These are phyloP conservation scores for Hypericum perforatum DNA, from an alignment of 345 rosid genomes.

Conservation along the genomic window DNA sequence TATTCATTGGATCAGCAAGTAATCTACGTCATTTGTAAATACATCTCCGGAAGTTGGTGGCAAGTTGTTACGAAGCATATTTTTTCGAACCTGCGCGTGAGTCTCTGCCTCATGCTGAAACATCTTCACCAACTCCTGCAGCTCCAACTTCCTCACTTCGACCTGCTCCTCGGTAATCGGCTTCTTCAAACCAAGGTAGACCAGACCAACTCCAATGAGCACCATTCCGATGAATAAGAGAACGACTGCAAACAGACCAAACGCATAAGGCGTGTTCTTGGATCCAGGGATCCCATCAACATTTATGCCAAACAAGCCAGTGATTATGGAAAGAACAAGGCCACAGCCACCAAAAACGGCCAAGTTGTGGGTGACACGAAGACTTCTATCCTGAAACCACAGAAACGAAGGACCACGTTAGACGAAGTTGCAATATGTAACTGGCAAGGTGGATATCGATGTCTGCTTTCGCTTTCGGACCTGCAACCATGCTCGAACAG, in stretches of 20 bases:
- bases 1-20: constrained; percentile 44
- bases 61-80: constrained; percentile 35
- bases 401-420: not conserved
- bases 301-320: constrained; percentile 91
- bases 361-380: constrained; percentile 80
- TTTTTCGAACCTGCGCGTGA: constrained; percentile 69
- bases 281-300: constrained; percentile 97
- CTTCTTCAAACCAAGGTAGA: constrained; percentile 66
- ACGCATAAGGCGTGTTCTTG: constrained; percentile 69
- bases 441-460: not conserved
- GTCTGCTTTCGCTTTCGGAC: constrained; percentile 18
- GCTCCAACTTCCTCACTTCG: constrained; percentile 61
- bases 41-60: constrained; percentile 76
- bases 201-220: constrained; percentile 52
- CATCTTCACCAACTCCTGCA: constrained; percentile 72
- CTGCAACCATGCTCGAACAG: constrained; percentile 99
- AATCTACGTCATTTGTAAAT: constrained; percentile 32
- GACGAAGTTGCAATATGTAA: too few species aligned
- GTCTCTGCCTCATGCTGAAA: constrained; percentile 98
- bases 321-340: constrained; percentile 60
- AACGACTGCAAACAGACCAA: constrained; percentile 58
- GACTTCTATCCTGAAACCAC: constrained; percentile 61
- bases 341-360: constrained; percentile 95
- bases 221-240: constrained; percentile 40
- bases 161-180: constrained; percentile 62